Base-by-base conservation (phyloP, 2,329 filamentous ascomycete genomes). In the Clarireedia paspali region DNA sequence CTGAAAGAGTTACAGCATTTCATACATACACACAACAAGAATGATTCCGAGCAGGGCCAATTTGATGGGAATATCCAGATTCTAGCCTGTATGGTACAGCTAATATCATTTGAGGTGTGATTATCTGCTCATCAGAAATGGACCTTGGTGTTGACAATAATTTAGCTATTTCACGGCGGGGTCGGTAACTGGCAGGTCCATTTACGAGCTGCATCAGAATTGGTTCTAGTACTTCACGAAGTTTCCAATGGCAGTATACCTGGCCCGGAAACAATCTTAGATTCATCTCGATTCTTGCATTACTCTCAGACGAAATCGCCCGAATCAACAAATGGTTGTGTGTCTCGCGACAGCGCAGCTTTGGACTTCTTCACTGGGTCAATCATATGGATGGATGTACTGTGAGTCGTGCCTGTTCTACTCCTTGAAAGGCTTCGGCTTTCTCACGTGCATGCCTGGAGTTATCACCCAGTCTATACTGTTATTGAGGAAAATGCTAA, bases 151-250 rank as follows among this genome's bases (percentile, higher is more conserved):
- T 12, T 59, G 2, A 57, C 36, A 15, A 7, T n/a, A 3, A 47
- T 6, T 2, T 39, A 61, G 60, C 57, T 60, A 9, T 61, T 62
- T 7, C 73, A 75, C 4, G 70, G 70, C 36, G 74, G 73, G 57
- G 74, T 72, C 39, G 71, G 73, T 3, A 77, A 76, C 60, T 80
- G 77, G 73, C 74, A 73, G 50, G 68, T 75, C 52, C 78, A 81
- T 61, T 73, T 80, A 34, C 72, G 74, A 59, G 78, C 76, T 4
- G 76, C 77, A 39, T 66, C 76, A 49, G 71, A 72, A n/a, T 70
- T 81, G 44, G 77, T 80, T n/a, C 70, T 52, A 2, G 27, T 36
- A 7, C 50, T 55, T 5, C 53, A 55, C 9, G 44, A 49, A 50
- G 47, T 50, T 5, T 50, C 36, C 40, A 50, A 55, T 55, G 47